phyloP scores from a whole-genome alignment of 163 green algal species.

The Smithsoniella earleae region DNA sequence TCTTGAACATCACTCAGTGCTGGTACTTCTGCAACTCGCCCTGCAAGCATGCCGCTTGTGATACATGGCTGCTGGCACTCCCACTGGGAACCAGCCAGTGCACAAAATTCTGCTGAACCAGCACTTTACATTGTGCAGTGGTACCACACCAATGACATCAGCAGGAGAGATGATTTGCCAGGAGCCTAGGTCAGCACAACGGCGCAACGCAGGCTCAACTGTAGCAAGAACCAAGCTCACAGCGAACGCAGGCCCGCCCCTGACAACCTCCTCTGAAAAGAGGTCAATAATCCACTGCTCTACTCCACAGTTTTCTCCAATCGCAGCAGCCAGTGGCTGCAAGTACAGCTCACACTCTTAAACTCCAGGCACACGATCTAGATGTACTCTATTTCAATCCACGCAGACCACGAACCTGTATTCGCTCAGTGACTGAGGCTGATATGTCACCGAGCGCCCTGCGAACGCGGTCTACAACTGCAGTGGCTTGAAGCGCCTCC shows the following conservation, averaged over 20 bases:
- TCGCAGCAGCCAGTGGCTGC: constrained; percentile 28
- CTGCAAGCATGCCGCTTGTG: too few relatives aligned
- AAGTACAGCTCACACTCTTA: neutral
- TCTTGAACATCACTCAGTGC: constrained; percentile 78
- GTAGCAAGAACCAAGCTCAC: constrained; percentile 69
- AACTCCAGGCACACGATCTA: neutral
- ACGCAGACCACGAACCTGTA: constrained; percentile 35
- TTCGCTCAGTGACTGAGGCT: constrained; percentile 38
- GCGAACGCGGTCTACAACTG: constrained; percentile 80
- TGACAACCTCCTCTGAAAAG: constrained; percentile 94
- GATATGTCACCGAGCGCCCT: constrained; percentile 51
- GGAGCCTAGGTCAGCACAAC: constrained; percentile 73
- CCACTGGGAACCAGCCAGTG: too few relatives aligned
- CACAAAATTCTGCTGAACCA: too few relatives aligned
- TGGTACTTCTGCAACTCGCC: constrained; percentile 32
- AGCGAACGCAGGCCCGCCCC: constrained; percentile 83
- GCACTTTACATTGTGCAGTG: too few relatives aligned
- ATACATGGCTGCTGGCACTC: too few relatives aligned
- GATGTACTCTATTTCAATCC: too few relatives aligned
- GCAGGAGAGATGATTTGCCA: constrained; percentile 92
- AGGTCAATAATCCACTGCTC: constrained; percentile 71
- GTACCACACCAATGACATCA: constrained; percentile 48
- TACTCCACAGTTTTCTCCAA: constrained; percentile 65
- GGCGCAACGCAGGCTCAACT: constrained; percentile 74
- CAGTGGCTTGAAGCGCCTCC: constrained; percentile 76